Evolutionary conservation across 345 rosid species (phyloP).

Genomic region (Eucalyptus globulus): DNA sequence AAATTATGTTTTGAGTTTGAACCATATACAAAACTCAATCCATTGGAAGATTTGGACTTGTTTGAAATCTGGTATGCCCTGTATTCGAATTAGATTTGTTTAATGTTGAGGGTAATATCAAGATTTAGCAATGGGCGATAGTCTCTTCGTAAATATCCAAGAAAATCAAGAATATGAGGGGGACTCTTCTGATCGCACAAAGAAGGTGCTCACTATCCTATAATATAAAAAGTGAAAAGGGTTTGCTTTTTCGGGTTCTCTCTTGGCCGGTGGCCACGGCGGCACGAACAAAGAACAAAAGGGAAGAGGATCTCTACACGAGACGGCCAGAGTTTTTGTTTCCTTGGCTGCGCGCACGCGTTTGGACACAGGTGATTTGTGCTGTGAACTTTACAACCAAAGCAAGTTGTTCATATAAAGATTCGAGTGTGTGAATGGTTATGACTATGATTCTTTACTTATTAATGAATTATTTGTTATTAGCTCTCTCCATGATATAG

Average conservation of each 20-base stretch:
- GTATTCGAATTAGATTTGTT: neutral
- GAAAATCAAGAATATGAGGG: neutral
- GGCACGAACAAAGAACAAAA: neutral
- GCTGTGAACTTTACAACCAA: neutral
- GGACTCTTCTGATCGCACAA: neutral
- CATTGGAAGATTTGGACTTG: neutral
- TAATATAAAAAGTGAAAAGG: neutral
- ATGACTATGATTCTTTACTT: neutral
- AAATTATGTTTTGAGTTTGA: neutral
- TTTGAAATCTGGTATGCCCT: neutral
- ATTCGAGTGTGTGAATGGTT: rapidly evolving
- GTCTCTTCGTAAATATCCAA: neutral
- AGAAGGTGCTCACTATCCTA: neutral
- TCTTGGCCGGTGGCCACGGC: neutral
- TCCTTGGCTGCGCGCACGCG: neutral
- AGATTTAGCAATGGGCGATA: neutral
- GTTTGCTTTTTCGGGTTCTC: neutral
- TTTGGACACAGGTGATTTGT: neutral
- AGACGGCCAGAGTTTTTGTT: neutral
- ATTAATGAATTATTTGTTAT: rapidly evolving
- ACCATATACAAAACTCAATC: neutral
- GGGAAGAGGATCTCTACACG: neutral
- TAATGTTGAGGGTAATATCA: neutral
- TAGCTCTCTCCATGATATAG: rapidly evolving
- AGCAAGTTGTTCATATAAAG: neutral